A percentile compares a stretch with the other conserved stretches of the same genome.
Conservation (phyloP, 1,284 basidiomycete genomes). For the Cystobasidiaceae sp. region DNA sequence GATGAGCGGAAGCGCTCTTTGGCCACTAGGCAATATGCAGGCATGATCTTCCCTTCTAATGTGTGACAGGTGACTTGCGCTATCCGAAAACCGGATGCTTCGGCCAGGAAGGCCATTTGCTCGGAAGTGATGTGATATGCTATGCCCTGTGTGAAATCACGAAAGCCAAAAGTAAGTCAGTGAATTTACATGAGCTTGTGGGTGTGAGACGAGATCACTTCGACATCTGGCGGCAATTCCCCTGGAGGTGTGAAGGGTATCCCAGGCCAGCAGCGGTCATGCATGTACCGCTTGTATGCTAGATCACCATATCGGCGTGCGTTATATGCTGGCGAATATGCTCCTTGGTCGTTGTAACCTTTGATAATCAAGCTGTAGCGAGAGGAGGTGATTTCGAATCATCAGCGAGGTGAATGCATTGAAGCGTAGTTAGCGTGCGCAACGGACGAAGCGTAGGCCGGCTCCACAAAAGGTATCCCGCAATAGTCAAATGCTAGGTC, state of each 20-base stretch:
- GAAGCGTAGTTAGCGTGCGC: not conserved
- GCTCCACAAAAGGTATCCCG: conserved; percentile 22
- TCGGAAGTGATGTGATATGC: conserved; percentile 2
- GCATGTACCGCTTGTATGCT: conserved; percentile 5
- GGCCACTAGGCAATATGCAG: conserved; percentile 2
- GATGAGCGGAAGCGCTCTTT: conserved; percentile 7
- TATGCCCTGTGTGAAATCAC: conserved; percentile 7
- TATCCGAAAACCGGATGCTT: not conserved
- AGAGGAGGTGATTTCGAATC: not conserved
- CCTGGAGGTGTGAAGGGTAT: conserved; percentile 11
- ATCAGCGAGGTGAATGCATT: not conserved
- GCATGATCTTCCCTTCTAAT: not conserved
- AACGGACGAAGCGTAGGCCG: conserved; percentile 23
- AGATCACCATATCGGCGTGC: not conserved
- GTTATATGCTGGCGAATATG: not conserved
- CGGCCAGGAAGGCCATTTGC: not conserved
- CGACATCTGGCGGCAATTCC: conserved; percentile 15
- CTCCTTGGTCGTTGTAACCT: conserved; percentile 7
- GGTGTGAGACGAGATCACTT: not conserved
- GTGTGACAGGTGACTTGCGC: not conserved
- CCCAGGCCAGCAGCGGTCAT: conserved; percentile 26
- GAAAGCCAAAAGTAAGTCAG: not conserved
- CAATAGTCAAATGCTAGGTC: conserved; percentile 23
- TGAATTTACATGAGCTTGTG: not conserved
- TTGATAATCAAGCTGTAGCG: conserved; percentile 2